These are phyloP conservation scores for Ascochyta pisi DNA, from an alignment of 2,329 filamentous ascomycete genomes.

Conservation along the genomic window DNA sequence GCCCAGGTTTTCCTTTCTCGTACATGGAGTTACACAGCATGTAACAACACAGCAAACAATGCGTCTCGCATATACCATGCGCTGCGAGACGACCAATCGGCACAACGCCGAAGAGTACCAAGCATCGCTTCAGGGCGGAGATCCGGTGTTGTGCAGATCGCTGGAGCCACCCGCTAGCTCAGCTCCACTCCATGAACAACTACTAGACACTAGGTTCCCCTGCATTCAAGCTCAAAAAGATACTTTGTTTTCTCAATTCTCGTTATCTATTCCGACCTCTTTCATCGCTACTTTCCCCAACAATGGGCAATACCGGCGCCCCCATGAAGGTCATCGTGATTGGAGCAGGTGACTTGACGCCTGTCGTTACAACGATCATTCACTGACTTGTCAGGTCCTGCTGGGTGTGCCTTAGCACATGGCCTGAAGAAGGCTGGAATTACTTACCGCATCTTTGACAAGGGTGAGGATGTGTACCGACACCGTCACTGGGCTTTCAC, in stretches of 20 bases:
- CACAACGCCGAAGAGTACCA: not conserved
- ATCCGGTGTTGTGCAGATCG: constrained; percentile 23
- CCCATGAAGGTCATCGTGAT: constrained; percentile 34
- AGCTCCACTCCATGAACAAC: constrained; percentile 11
- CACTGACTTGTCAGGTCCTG: constrained; percentile 43
- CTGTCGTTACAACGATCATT: not conserved
- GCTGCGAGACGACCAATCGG: constrained; percentile 4
- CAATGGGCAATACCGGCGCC: constrained; percentile 3
- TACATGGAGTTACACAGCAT: not conserved
- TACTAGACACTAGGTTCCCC: constrained; percentile 7
- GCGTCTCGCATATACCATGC: not conserved
- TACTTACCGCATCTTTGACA: constrained; percentile 36
- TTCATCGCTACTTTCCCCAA: not conserved
- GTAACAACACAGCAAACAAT: not conserved
- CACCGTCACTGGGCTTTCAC: constrained; percentile 50
- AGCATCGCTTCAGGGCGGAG: constrained; percentile 24
- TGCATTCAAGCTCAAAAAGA: constrained; percentile 1
- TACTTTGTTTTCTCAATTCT: not conserved
- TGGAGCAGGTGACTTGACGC: constrained; percentile 26
- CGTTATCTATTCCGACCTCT: no score
- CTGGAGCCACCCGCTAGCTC: constrained; percentile 18
- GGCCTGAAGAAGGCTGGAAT: constrained; percentile 50
- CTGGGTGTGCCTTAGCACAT: constrained; percentile 52
- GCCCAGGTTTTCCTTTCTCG: not conserved
- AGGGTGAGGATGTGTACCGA: constrained; percentile 35